Conservation (phyloP, 2,329 filamentous ascomycete genomes). For the Monascus ruber region DNA sequence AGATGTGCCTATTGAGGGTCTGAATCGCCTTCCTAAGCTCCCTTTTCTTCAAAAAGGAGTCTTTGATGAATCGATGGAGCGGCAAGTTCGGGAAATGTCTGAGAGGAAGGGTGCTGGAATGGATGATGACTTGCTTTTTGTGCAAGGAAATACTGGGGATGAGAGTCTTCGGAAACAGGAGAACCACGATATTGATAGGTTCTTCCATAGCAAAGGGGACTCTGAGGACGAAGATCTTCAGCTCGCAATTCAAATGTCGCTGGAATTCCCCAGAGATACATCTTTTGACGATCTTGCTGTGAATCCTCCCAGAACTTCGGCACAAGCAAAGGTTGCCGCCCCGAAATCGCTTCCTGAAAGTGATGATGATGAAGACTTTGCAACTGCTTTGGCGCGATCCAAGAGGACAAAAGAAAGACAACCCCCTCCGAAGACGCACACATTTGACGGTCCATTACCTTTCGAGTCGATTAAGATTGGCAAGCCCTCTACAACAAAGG, state of each 20-base stretch:
- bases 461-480: conserved; percentile 73
- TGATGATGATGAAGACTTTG: conserved; percentile 66
- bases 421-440: conserved; percentile 35
- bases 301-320: conserved; percentile 38
- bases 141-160: conserved; percentile 36
- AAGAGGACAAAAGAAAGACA: conserved; percentile 45
- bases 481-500: conserved; percentile 39
- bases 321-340: conserved; percentile 14
- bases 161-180: conserved; percentile 10
- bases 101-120: conserved; percentile 33
- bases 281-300: conserved; percentile 28
- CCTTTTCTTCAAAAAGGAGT: conserved; percentile 27
- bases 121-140: conserved; percentile 46
- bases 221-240: conserved; percentile 63
- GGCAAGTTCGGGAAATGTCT: conserved; percentile 21
- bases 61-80: conserved; percentile 25
- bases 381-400: conserved; percentile 62
- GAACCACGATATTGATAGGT: conserved; percentile 35
- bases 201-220: conserved; percentile 42
- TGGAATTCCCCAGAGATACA: conserved; percentile 41
- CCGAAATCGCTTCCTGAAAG: conserved; percentile 37
- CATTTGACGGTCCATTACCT: conserved; percentile 71
- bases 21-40: conserved; percentile 69
- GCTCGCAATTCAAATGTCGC: conserved; percentile 72
- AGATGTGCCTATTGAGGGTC: conserved; percentile 79